phyloP scores from a whole-genome alignment of 2,329 filamentous ascomycete species.

The Eutypa lata region DNA sequence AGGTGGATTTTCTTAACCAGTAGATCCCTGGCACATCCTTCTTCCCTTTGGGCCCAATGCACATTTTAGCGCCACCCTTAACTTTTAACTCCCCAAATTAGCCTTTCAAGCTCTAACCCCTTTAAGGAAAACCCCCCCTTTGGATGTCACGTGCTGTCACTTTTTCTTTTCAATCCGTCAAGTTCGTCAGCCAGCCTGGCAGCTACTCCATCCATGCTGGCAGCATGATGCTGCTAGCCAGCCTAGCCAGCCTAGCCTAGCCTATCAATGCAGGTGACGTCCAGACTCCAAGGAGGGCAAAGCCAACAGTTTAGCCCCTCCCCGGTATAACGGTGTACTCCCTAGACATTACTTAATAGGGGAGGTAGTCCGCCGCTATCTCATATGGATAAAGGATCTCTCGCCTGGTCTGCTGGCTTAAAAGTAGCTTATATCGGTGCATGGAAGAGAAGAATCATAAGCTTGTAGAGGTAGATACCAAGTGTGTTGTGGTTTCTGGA shows the following conservation, averaged over 20 bases:
- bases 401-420: neutral
- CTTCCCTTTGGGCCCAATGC: neutral
- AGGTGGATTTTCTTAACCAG: neutral
- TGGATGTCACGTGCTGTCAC: neutral
- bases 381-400: neutral
- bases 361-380: neutral
- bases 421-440: too few relatives aligned
- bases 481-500: too few relatives aligned
- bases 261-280: too few relatives aligned
- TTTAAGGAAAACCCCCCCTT: neutral
- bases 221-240: too few relatives aligned
- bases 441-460: too few relatives aligned
- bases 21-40: neutral
- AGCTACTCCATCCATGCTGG: too few relatives aligned
- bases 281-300: too few relatives aligned
- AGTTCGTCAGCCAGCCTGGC: too few relatives aligned
- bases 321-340: neutral
- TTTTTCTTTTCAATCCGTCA: too few relatives aligned
- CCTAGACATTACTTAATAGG: neutral
- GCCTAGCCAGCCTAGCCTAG: too few relatives aligned
- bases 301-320: neutral
- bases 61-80: neutral
- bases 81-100: neutral
- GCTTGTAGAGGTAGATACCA: too few relatives aligned
- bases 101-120: neutral